Evolutionary conservation across 148 eudicot genomes (phyloP).

Genomic region (Fallopia convolvulus): DNA sequence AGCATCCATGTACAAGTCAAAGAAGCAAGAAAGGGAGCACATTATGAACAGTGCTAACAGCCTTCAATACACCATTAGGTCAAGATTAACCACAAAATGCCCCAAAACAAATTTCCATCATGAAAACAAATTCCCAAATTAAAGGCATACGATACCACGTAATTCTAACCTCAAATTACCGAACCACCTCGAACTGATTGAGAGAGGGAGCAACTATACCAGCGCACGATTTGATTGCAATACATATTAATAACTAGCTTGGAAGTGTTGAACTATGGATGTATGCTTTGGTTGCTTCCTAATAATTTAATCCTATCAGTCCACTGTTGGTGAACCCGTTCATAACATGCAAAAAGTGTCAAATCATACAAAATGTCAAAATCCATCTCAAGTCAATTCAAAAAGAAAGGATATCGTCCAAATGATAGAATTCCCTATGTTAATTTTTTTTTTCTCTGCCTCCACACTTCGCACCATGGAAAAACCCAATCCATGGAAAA

Average conservation of each 20-base stretch:
- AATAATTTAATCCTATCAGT: background rate
- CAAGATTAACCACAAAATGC: background rate
- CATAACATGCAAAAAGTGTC: slow-evolving; percentile 2
- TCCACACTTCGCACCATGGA: background rate
- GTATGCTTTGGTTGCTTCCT: background rate
- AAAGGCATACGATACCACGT: too few species aligned
- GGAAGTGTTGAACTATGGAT: background rate
- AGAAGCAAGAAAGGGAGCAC: background rate
- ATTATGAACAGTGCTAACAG: background rate
- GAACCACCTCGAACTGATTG: too few species aligned
- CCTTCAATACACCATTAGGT: background rate
- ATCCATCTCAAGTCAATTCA: background rate
- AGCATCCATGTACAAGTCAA: background rate
- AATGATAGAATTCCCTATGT: background rate
- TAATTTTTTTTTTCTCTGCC: background rate
- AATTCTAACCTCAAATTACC: too few species aligned
- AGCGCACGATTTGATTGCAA: background rate
- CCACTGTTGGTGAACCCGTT: background rate
- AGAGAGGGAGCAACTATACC: too few species aligned
- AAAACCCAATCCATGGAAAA: background rate
- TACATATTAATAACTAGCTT: background rate
- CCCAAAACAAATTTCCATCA: background rate
- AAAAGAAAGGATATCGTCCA: background rate
- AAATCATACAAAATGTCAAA: background rate
- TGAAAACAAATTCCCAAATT: background rate